Base-by-base conservation (phyloP, 108 stramenopile genomes). In the Skeletonema potamos region DNA sequence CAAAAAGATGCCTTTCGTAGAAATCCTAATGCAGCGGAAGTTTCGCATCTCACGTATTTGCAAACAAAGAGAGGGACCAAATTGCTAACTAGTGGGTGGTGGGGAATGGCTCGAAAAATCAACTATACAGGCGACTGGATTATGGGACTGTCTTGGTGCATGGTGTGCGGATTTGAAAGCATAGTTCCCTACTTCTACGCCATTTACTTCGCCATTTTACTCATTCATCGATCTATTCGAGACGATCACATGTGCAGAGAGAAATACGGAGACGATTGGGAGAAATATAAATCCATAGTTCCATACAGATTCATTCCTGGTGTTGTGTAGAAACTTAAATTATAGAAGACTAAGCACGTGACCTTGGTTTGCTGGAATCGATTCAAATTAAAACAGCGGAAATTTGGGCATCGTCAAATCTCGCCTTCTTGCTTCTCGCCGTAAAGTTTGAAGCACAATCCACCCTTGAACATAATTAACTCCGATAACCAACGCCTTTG, bases 41-140 rank as follows among this genome's bases (percentile, higher is more conserved):
- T 93, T 1, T 65, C 72, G 3, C 88, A 93, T 37, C 70, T 91
- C 15, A 60, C 66, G 2, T 96, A 77, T 66, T 54, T 95, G 41
- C 79, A 87, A 70, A 94, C 94, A n/a, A 88, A 90, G 66, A 81
- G 94, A 13, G 96, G 96, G 7, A 97, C 96, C 7, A 90, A 90
- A 36, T 70, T 94, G 20, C 61, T 99, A 27, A 98, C 92, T 3
- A 85, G 86, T 56, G 98, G 99, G 13, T 99, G 96, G 96, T 99
- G 99, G 99, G 99, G 99, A 15, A 66, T 82, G 70, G 98, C 99
- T 11, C 91, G 99, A 27, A 98, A 99, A 73, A 97, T 99, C 75
- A 99, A 99, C 76, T 99, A 99, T 73, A 98, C 96, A 0, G 98
- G 97, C 7, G 99, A 99, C 70, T 98, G 94, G 89, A 70, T 98